Evolutionary conservation across 768 basidiomycete genomes (phyloP), one percentile per base, ranked within the genome.

Genomic region (Tephrocybe rancida): DNA sequence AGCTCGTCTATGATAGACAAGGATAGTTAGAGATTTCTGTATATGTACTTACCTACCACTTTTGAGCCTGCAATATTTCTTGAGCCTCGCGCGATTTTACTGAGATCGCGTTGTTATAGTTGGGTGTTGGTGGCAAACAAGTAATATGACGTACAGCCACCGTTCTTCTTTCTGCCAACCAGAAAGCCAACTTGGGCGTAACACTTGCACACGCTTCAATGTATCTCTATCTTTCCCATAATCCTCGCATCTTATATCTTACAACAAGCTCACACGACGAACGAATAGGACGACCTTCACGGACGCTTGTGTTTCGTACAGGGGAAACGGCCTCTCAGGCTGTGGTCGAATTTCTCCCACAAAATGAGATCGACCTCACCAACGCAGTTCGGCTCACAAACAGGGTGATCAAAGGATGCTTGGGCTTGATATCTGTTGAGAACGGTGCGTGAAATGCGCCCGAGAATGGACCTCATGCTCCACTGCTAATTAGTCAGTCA

Each of bases 311-410:
- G 44, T 92, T 94, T 67, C 87, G 89, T 44, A 79, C 82, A 21
- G 83, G 85, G 19, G 73, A 78, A 52, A 62, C 68, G 14, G 66
- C 68, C 49, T 68, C 82, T 8, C 89, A 92, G 65, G 89, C 90
- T 41, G 82, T 95, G 38, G 92, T 96, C 21, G 94, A 96, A 70
- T 93, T 95, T 62, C 69, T 95, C 10, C 84, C 81, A 0, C 85
- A 85, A 57, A 76, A 83, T 47, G 80, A 91, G 61, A 80, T 95
- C 34, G 85, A 93, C 63, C 75, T 91, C 37, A 63, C 73, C 22
- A 81, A 77, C 54, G 74, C 87, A 27, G 75, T 90, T 48, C 81
- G 80, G 59, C 64, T 94, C 49, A 88, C 88, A n/a, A 86, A 73
- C 52, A 82, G 88, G 48, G 71, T 83, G 22, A 84, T 89, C 5